Conservation (phyloP, 2,329 filamentous ascomycete genomes). For the Emergomyces orientalis region DNA sequence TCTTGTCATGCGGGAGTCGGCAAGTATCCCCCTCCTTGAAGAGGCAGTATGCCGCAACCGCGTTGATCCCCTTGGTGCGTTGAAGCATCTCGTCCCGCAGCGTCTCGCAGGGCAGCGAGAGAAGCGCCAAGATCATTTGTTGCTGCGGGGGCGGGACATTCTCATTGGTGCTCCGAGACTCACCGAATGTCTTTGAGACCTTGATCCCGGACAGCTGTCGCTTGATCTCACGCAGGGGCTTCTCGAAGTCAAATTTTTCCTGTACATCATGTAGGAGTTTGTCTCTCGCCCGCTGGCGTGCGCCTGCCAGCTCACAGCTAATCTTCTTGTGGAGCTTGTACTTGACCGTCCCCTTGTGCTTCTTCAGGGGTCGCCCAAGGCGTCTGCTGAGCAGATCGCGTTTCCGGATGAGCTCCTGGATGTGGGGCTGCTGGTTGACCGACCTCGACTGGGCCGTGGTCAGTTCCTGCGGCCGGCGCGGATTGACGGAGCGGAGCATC, state of each 20-base stretch:
- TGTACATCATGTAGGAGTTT: conserved; percentile 14
- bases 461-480: conserved; percentile 16
- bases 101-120: conserved; percentile 20
- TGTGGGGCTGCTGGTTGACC: conserved; percentile 18
- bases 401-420: conserved; percentile 13
- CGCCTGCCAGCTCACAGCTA: conserved; percentile 6
- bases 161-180: conserved; percentile 14
- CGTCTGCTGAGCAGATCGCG: conserved; percentile 9
- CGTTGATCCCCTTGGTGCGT: conserved; percentile 22
- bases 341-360: conserved; percentile 10
- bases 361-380: conserved; percentile 3
- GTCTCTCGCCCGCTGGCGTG: conserved; percentile 12
- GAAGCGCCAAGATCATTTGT: conserved; percentile 20
- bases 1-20: conserved; percentile 11
- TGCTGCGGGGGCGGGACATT: conserved; percentile 20
- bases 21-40: conserved; percentile 16
- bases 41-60: conserved; percentile 20
- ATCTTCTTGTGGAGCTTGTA: conserved; percentile 10
- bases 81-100: conserved; percentile 18
- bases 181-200: conserved; percentile 13
- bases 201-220: conserved; percentile 17
- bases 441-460: conserved; percentile 18
- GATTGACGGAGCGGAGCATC: conserved; percentile 21
- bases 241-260: conserved; percentile 16
- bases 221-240: conserved; percentile 17